A percentile compares a stretch with the other conserved stretches of the same genome.
Evolutionary conservation across 2,329 filamentous ascomycete species (phyloP).

Genomic region (Fusarium sp.): DNA sequence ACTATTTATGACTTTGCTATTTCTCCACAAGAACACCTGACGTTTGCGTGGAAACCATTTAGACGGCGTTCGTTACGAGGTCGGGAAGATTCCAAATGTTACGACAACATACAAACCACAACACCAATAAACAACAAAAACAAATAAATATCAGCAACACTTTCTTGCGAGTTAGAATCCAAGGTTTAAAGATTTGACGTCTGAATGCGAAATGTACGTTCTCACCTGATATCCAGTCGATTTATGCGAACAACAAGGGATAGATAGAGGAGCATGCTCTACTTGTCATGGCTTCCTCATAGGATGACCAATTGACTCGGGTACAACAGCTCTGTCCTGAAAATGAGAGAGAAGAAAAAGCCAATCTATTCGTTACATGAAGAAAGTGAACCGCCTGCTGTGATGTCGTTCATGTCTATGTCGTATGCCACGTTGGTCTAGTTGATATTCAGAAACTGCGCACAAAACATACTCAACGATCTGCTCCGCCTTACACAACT

Average conservation of each 20-base stretch:
- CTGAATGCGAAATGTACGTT: slow-evolving; percentile 6
- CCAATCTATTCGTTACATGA: slow-evolving; percentile 21
- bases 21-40: slow-evolving; percentile 6
- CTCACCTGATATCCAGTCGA: slow-evolving; percentile 26
- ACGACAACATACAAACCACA: slow-evolving; percentile 22
- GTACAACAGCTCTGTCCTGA: slow-evolving; percentile 8
- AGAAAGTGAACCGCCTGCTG: slow-evolving; percentile 24
- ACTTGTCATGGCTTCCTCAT: not conserved
- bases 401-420: slow-evolving; percentile 18
- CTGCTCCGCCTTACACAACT: slow-evolving; percentile 41
- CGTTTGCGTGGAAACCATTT: slow-evolving; percentile 40
- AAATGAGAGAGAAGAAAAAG: slow-evolving; percentile 11
- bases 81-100: slow-evolving; percentile 17
- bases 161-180: slow-evolving; percentile 33
- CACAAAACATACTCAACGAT: not conserved
- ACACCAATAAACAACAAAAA: not conserved
- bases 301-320: not conserved
- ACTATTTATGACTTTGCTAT: slow-evolving; percentile 25
- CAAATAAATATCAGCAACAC: slow-evolving; percentile 1
- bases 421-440: slow-evolving; percentile 6
- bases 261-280: slow-evolving; percentile 8
- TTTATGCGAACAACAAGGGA: slow-evolving; percentile 8
- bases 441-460: slow-evolving; percentile 1
- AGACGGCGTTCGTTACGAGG: slow-evolving; percentile 42
- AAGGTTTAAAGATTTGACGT: slow-evolving; percentile 9